Percentiles rank a stretch among this genome's conserved stretches.
These are phyloP conservation scores for Incumbomyces delicatus DNA, from an alignment of 2,329 filamentous ascomycete genomes.

Conservation along the genomic window DNA sequence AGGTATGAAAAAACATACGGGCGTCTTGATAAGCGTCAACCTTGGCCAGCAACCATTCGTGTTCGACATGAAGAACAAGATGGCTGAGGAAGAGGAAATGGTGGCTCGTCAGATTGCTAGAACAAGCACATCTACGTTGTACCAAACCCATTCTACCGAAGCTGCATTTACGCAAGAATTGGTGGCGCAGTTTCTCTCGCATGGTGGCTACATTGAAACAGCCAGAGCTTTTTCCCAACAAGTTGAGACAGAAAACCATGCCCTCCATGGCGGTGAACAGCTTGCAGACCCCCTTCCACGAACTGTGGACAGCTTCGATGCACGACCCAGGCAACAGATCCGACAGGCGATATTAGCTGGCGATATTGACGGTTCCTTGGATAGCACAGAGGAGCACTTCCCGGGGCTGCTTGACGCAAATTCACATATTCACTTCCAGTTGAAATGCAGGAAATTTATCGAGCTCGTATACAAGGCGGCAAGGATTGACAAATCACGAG, in stretches of 20 bases:
- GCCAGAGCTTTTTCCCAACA: conserved; percentile 80
- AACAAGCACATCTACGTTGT: conserved; percentile 49
- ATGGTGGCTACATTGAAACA: conserved; percentile 92
- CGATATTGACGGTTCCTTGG: conserved; percentile 83
- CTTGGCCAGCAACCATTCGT: conserved; percentile 67
- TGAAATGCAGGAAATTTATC: conserved; percentile 85
- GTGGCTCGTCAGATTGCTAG: conserved; percentile 54
- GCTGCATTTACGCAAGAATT: conserved; percentile 71
- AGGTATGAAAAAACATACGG: conserved; percentile 54
- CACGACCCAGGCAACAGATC: conserved; percentile 51
- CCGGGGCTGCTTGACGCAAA: conserved; percentile 70
- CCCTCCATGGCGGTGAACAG: conserved; percentile 51
- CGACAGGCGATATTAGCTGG: conserved; percentile 79
- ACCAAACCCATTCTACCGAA: conserved; percentile 53
- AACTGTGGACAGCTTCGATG: conserved; percentile 68
- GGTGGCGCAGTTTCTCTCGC: conserved; percentile 78
- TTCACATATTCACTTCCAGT: conserved; percentile 73
- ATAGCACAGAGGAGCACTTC: conserved; percentile 68
- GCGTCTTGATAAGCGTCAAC: conserved; percentile 50
- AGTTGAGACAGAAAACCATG: conserved; percentile 61
- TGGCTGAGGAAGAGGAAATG: conserved; percentile 50
- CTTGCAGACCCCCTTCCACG: conserved; percentile 50
- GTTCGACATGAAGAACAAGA: conserved; percentile 82
- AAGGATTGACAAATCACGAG: conserved; percentile 48
- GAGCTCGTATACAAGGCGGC: conserved; percentile 78